Conservation (phyloP, 495 filamentous ascomycete genomes). For the Penicillium waksmanii region DNA sequence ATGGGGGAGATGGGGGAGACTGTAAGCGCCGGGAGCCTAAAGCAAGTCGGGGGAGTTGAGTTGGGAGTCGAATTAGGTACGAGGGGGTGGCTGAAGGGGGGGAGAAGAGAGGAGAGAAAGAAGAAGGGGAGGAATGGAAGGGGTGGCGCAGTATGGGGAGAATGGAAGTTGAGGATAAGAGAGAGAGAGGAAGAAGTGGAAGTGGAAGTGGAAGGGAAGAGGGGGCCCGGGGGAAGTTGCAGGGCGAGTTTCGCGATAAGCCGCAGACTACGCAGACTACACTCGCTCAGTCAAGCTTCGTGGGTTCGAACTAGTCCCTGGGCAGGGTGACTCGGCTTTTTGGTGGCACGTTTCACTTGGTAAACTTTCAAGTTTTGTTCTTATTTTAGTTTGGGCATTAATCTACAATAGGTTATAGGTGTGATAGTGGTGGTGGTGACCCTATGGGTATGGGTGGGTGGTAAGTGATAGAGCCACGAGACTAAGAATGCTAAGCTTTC, state of each 20-base stretch:
- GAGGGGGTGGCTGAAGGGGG: slow-evolving; percentile 14
- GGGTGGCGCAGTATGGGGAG: not conserved
- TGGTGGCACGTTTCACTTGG: not conserved
- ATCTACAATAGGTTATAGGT: not conserved
- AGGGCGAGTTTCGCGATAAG: not conserved
- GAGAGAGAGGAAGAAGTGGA: slow-evolving; percentile 10
- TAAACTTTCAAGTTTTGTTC: not conserved
- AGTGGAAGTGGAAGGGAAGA: slow-evolving; percentile 6
- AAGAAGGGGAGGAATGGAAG: not conserved
- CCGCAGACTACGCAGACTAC: no score
- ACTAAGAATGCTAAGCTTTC: slow-evolving; percentile 24
- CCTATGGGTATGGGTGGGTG: no score
- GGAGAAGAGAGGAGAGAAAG: slow-evolving; percentile 3
- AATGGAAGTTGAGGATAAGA: slow-evolving; percentile 5
- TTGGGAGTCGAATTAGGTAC: slow-evolving; percentile 5
- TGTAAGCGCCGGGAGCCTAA: not conserved
- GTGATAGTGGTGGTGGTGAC: no score
- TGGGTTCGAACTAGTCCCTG: slow-evolving; percentile 30
- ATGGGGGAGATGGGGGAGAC: no score
- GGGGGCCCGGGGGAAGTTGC: slow-evolving; percentile 11
- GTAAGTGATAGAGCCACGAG: no score
- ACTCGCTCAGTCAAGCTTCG: slow-evolving; percentile 43
- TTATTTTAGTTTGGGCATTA: not conserved
- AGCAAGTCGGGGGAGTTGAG: not conserved
- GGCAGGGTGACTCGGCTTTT: not conserved